Evolutionary conservation across 1,139 yeast genomes (phyloP), one percentile per base, ranked within the genome.

Genomic region (Maudiozyma humilis): DNA sequence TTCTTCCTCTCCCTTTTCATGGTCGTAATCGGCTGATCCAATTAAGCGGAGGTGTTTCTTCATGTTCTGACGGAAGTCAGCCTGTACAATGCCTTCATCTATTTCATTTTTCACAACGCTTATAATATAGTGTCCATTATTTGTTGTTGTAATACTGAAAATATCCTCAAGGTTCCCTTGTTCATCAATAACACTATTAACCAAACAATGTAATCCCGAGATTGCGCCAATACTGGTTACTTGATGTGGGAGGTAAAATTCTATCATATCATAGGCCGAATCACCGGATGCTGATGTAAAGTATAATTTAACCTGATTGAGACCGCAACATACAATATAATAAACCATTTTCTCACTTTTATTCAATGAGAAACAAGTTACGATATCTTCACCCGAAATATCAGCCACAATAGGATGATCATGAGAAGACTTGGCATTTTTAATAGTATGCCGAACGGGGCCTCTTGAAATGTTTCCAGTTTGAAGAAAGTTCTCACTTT

Each of bases 101-200:
- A 23, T 4, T 19, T 16, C n/a, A 14, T 8, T 10, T 2, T 6
- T 2, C 13, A 41, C 7, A 3, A 23, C 25, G 16, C 52, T 41
- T 1, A 52, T 31, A 16, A 36, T 19, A 40, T 47, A 51, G 23
- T 44, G 40, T 2, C 55, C 55, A 23, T 47, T 47, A 29, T 38
- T 36, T 20, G 27, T 25, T 10, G 53, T 50, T 18, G 46, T 45
- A 14, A 53, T 38, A 2, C 42, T n/a, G 33, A 51, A 50, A 25
- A 52, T 30, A 33, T 35, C 34, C 6, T n/a, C 31, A 6, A 15
- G 4, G 7, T 19, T n/a, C 17, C 19, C 14, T n/a, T n/a, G n/a
- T n/a, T n/a, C n/a, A n/a, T n/a, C n/a, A n/a, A n/a, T n/a, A n/a
- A n/a, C n/a, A n/a, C n/a, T n/a, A n/a, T n/a, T n/a, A n/a, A n/a